Conservation (phyloP, 805 yeast genomes). For the Yarrowia osloensis region DNA sequence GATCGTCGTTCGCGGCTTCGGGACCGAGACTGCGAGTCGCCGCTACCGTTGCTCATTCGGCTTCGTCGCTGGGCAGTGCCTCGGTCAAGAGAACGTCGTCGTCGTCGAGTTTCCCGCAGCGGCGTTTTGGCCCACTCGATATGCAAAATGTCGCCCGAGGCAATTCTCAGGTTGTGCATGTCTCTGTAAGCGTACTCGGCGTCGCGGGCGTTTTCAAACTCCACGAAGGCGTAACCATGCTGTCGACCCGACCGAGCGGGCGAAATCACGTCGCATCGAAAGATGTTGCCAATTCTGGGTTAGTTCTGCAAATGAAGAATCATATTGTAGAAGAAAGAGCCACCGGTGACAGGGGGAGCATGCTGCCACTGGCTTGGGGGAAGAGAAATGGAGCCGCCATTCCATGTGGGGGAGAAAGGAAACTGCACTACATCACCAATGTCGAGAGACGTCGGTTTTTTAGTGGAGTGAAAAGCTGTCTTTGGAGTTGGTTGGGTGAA, state of each 20-base stretch:
- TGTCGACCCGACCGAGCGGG: conserved; percentile 36
- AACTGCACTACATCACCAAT: not conserved
- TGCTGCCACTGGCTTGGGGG: not conserved
- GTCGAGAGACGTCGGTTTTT: not conserved
- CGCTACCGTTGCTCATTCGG: not conserved
- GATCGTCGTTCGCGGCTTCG: conserved; percentile 13
- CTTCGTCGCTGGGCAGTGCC: conserved; percentile 20
- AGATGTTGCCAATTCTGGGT: conserved; percentile 39
- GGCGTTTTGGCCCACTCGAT: conserved; percentile 36
- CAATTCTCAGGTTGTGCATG: conserved; percentile 38
- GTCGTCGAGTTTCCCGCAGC: conserved; percentile 14
- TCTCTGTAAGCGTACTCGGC: conserved; percentile 43
- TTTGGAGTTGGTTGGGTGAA: too few species aligned
- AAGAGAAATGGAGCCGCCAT: not conserved
- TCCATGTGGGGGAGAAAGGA: not conserved
- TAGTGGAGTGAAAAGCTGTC: not conserved
- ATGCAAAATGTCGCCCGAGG: conserved; percentile 38
- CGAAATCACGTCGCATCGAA: conserved; percentile 42
- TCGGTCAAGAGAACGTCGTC: not conserved
- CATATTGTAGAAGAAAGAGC: conserved; percentile 1
- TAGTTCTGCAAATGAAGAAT: not conserved
- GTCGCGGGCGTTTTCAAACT: conserved; percentile 40
- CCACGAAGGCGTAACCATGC: conserved; percentile 41
- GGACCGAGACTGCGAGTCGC: not conserved
- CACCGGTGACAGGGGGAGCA: not conserved